Conservation (phyloP, 345 rosid species). For the Trapa bicornis region DNA sequence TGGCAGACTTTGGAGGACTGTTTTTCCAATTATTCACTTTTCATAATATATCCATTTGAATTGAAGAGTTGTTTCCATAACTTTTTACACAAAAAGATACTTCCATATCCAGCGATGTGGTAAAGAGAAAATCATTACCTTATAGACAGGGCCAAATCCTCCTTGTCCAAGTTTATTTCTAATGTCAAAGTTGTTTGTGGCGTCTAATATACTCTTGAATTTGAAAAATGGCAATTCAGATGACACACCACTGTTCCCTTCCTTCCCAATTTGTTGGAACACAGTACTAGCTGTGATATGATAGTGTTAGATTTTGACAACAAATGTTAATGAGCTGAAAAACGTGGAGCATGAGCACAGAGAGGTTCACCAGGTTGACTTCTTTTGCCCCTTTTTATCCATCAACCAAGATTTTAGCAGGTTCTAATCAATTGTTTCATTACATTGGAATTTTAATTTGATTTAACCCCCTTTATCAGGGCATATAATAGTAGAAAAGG, state of each 20-base stretch:
- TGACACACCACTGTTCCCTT: background rate
- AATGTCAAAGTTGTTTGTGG: slow-evolving; percentile 1
- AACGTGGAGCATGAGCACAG: too few species aligned
- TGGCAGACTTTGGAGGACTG: too few species aligned
- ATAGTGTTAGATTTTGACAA: background rate
- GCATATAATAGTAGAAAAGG: background rate
- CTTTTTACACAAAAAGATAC: too few species aligned
- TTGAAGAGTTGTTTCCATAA: too few species aligned
- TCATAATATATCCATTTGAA: too few species aligned
- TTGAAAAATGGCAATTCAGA: background rate
- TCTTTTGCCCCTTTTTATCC: too few species aligned
- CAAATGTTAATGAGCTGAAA: background rate
- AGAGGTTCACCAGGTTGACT: too few species aligned
- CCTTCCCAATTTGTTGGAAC: background rate
- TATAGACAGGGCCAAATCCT: slow-evolving; percentile 10
- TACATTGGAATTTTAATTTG: too few species aligned
- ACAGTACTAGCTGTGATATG: background rate
- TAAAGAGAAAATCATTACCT: background rate
- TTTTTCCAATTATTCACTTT: too few species aligned
- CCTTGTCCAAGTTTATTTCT: slow-evolving; percentile 10
- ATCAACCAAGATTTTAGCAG: too few species aligned
- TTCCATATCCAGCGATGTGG: background rate
- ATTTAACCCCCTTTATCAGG: too few species aligned
- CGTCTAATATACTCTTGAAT: slow-evolving; percentile 1
- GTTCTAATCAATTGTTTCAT: too few species aligned